phyloP scores from a whole-genome alignment of 2,329 filamentous ascomycete genomes.

The Dothistroma pini region DNA sequence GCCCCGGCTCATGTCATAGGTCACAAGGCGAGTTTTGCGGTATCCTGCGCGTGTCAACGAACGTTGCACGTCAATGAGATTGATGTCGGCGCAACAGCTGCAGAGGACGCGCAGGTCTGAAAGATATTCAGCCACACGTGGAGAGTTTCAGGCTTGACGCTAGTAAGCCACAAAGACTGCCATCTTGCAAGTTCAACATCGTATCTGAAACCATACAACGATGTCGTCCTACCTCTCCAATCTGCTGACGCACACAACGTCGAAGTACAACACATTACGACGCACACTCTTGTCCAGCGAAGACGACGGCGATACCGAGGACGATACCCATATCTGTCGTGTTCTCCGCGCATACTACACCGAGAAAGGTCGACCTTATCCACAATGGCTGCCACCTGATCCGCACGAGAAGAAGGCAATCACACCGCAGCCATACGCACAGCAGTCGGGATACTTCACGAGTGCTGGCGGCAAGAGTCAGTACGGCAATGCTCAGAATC shows the following conservation, averaged over 20 bases:
- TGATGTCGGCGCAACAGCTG: neutral
- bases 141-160: neutral
- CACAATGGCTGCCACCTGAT: conserved; percentile 83
- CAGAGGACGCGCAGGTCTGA: neutral
- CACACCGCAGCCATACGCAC: conserved; percentile 35
- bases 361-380: conserved; percentile 78
- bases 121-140: neutral
- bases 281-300: conserved; percentile 64
- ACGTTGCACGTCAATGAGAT: neutral
- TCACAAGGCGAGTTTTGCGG: neutral
- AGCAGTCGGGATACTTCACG: conserved; percentile 32
- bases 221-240: conserved; percentile 84
- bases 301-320: conserved; percentile 58
- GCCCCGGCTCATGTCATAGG: neutral
- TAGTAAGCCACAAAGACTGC: neutral
- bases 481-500: conserved; percentile 27
- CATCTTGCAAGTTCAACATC: neutral
- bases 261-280: conserved; percentile 56
- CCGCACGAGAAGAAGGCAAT: conserved; percentile 60
- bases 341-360: conserved; percentile 89
- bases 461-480: conserved; percentile 33
- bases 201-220: conserved; percentile 23
- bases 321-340: conserved; percentile 92
- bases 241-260: conserved; percentile 56
- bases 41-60: neutral